Percentiles rank a stretch among this genome's conserved stretches.
Conservation (phyloP, 306 rosid species). For the Amphicarpaea edgeworthii region DNA sequence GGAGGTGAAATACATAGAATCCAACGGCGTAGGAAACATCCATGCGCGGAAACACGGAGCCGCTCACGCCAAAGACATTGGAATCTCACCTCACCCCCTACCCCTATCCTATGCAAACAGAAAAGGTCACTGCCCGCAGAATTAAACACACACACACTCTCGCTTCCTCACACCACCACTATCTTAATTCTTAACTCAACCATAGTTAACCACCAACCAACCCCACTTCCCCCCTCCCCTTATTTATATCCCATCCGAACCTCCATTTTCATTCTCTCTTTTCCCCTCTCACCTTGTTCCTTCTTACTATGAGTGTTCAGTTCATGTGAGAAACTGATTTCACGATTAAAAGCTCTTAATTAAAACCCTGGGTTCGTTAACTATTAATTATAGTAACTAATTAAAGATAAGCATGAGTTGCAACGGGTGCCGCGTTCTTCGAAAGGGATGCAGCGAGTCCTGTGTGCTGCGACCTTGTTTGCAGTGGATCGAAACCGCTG, state of each 20-base stretch:
- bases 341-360: neutral
- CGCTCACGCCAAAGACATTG: conserved; percentile 89
- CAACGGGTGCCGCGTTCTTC: conserved; percentile 98
- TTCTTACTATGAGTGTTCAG: neutral
- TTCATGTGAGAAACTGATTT: conserved; percentile 43
- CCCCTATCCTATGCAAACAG: conserved; percentile 43
- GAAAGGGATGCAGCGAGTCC: conserved; percentile 96
- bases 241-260: conserved; percentile 53
- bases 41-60: conserved; percentile 99
- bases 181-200: conserved; percentile 50
- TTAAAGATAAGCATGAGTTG: conserved; percentile 70
- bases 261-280: conserved; percentile 36
- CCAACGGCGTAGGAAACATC: conserved; percentile 75
- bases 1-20: neutral
- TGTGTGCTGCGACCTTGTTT: conserved; percentile 87
- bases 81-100: conserved; percentile 86
- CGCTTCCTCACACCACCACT: conserved; percentile 36
- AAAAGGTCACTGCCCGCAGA: conserved; percentile 35
- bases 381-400: neutral
- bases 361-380: neutral
- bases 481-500: conserved; percentile 89
- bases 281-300: neutral
- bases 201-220: conserved; percentile 55
- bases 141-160: neutral
- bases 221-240: conserved; percentile 15